phyloP scores from a whole-genome alignment of 2,329 filamentous ascomycete species.

The Chrysoporthe deuterocubensis region DNA sequence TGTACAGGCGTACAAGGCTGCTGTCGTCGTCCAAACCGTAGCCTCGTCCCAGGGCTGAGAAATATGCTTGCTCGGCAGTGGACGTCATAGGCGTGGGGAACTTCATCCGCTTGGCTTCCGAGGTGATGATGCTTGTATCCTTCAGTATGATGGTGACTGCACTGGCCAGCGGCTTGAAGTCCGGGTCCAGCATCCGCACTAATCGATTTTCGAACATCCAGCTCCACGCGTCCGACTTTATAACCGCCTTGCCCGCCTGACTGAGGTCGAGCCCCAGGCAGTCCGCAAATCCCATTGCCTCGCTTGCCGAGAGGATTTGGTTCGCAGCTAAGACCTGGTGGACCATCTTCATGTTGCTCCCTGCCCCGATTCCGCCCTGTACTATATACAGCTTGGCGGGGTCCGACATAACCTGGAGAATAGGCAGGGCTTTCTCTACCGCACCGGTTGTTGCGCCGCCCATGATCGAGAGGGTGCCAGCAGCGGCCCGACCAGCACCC shows the following conservation, averaged over 20 bases:
- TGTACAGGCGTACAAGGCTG: conserved; percentile 48
- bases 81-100: conserved; percentile 66
- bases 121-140: conserved; percentile 69
- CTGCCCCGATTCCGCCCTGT: conserved; percentile 61
- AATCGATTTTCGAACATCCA: conserved; percentile 67
- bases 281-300: conserved; percentile 63
- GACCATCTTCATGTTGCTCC: conserved; percentile 65
- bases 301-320: conserved; percentile 64
- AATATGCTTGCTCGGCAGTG: conserved; percentile 68
- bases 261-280: conserved; percentile 56
- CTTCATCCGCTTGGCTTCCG: conserved; percentile 59
- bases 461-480: conserved; percentile 78
- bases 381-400: conserved; percentile 65
- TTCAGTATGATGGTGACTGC: conserved; percentile 65
- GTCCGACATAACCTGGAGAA: conserved; percentile 68
- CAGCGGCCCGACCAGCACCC: conserved; percentile 68
- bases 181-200: conserved; percentile 56
- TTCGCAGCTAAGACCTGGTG: conserved; percentile 68
- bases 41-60: conserved; percentile 61
- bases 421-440: conserved; percentile 57
- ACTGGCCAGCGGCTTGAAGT: conserved; percentile 59
- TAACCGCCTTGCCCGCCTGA: conserved; percentile 47
- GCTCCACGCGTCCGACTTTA: conserved; percentile 54
- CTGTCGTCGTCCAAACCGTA: conserved; percentile 52
- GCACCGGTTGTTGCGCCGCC: conserved; percentile 63